A percentile compares a stretch with the other conserved stretches of the same genome.
Evolutionary conservation across 164 flowering plant species (phyloP).

Genomic region (Vitis rupestris): DNA sequence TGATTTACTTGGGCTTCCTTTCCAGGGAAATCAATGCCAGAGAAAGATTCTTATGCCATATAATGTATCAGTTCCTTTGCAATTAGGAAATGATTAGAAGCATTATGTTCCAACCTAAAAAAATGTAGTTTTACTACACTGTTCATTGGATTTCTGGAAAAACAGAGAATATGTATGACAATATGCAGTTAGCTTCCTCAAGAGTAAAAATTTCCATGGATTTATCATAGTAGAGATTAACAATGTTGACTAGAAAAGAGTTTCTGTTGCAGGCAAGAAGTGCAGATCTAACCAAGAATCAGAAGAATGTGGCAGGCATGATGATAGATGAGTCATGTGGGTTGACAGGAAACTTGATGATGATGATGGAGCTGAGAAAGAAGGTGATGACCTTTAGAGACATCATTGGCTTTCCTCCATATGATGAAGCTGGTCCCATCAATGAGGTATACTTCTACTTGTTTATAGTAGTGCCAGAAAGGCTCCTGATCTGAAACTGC

Average conservation of each 20-base stretch:
- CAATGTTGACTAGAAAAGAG: background rate
- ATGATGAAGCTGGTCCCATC: constrained; percentile 7
- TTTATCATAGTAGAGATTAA: background rate
- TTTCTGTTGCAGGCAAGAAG: background rate
- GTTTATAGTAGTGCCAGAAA: background rate
- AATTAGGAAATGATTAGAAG: too few species aligned
- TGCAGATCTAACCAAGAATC: background rate
- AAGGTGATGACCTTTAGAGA: constrained; percentile 15
- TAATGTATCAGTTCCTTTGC: too few species aligned
- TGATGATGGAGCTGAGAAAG: constrained; percentile 12
- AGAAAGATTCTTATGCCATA: too few species aligned
- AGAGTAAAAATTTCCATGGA: too few species aligned
- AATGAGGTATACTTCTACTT: background rate
- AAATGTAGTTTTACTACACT: too few species aligned
- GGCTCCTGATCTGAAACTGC: background rate
- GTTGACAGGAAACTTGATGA: constrained; percentile 2
- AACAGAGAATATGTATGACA: background rate
- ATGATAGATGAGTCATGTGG: constrained; percentile 5
- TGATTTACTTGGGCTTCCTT: too few species aligned
- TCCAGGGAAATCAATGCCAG: too few species aligned
- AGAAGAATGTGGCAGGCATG: constrained; percentile 2
- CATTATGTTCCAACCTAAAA: too few species aligned
- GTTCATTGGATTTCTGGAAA: background rate
- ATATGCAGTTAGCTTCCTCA: background rate
- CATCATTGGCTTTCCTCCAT: constrained; percentile 15